These are phyloP conservation scores for Leptographium wingfieldii DNA, from an alignment of 2,329 filamentous ascomycete genomes.

Conservation along the genomic window DNA sequence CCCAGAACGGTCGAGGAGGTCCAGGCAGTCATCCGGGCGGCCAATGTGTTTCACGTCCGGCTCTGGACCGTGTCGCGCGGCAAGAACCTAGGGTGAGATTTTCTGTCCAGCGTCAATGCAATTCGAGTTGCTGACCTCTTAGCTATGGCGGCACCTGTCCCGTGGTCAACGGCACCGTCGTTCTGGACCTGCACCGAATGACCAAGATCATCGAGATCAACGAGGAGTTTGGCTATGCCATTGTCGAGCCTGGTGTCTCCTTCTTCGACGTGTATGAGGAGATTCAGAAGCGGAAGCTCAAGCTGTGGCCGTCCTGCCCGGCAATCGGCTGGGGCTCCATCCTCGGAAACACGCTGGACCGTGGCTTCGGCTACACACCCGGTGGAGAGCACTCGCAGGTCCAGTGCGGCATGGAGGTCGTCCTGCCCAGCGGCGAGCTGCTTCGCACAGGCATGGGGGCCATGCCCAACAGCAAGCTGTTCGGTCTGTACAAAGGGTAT, in stretches of 20 bases:
- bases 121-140: not conserved
- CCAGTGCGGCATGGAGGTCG: conserved; percentile 19
- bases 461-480: conserved; percentile 15
- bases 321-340: conserved; percentile 30
- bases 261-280: conserved; percentile 39
- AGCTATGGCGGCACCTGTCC: conserved; percentile 40
- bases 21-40: not conserved
- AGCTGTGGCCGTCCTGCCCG: conserved; percentile 29
- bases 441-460: conserved; percentile 35
- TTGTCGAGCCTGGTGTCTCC: conserved; percentile 44
- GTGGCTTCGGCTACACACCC: conserved; percentile 33
- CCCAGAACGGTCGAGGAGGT: not conserved
- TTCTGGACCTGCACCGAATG: conserved; percentile 41
- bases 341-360: conserved; percentile 31
- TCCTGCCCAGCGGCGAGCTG: conserved; percentile 29
- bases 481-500: not conserved
- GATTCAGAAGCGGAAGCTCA: conserved; percentile 22
- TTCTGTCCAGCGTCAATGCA: not conserved
- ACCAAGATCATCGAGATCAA: conserved; percentile 38
- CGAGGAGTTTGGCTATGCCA: conserved; percentile 31
- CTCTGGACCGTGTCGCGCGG: not conserved
- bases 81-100: not conserved
- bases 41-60: not conserved
- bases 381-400: conserved; percentile 27
- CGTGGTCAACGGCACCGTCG: conserved; percentile 35